Base-by-base conservation (phyloP, 202 grass and related monocot genomes). In the Carex sylvatica region DNA sequence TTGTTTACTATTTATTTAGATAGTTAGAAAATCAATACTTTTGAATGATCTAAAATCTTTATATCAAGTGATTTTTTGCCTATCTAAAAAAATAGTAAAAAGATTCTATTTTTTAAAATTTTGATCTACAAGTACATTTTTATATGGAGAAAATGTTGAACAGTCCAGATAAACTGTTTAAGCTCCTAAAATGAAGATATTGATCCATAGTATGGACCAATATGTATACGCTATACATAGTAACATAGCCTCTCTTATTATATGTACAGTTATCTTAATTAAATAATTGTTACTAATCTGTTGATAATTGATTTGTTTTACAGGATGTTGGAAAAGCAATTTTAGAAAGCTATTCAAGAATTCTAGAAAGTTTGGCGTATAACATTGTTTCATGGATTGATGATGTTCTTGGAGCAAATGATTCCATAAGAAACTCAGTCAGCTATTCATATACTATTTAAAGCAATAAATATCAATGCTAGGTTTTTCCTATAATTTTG, bases 331-430 rank as follows among this genome's bases (percentile, higher is more conserved):
- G 95, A 55, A 92, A 93, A 69, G 92, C 95, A 40, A 94, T 98
- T 84, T 89, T 98, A 10, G 95, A 98, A 67, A 98, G 95, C 77
- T 98, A 98, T 74, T 94, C 92, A 61, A 92, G 95, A 85, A 92
- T 98, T 30, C 83, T 98, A 18, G 95, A 98, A 85, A 94, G 95
- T 83, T 88, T 94, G 82, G 92, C 95, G n/a, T 94, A 91, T 80
- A 98, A 84, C 40, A 87, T 98, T 84, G 86, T 94, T 70, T 92
- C 95, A 46, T 98, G 95, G 95, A 94, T 98, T 83, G 95, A 98
- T 79, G 87, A 93, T 76, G 82, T 98, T 80, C 85, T 93, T 55
- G 56, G 86, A 56, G 90, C 89, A 46, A 76, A 98, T 81, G 87
- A 80, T 87, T 91, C 89, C 79, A 88, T 74, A 4, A 98, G 83